A percentile compares a stretch with the other conserved stretches of the same genome.
Conservation (phyloP, 768 basidiomycete species). For the Agaricus blazei region DNA sequence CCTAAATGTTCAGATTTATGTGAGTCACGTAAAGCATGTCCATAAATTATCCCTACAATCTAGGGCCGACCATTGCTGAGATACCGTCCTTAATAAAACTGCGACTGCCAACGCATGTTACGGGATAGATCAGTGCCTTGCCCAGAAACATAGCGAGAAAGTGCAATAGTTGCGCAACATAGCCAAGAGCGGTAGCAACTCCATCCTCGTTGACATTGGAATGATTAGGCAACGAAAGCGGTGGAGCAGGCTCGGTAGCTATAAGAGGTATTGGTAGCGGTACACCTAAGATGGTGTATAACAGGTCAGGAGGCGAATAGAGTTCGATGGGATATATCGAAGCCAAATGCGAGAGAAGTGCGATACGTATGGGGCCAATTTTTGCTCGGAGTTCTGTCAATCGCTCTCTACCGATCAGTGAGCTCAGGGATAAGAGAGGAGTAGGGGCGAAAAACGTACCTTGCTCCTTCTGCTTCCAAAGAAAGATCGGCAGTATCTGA, state of each 20-base stretch:
- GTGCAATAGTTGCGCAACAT: slow-evolving; percentile 82
- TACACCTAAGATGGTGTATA: slow-evolving; percentile 81
- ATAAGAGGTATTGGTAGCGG: slow-evolving; percentile 87
- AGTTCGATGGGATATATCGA: slow-evolving; percentile 89
- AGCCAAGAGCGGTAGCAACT: slow-evolving; percentile 87
- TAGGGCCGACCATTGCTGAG: slow-evolving; percentile 90
- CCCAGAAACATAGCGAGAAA: slow-evolving; percentile 76
- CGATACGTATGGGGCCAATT: slow-evolving; percentile 51
- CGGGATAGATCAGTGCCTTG: slow-evolving; percentile 76
- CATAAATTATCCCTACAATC: slow-evolving; percentile 60
- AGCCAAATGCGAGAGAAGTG: slow-evolving; percentile 66
- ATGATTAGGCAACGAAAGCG: slow-evolving; percentile 58
- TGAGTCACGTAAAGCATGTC: background rate
- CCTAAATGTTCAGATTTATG: slow-evolving; percentile 36
- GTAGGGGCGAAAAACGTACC: slow-evolving; percentile 17
- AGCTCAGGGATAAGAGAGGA: slow-evolving; percentile 7
- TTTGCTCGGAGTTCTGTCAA: slow-evolving; percentile 42
- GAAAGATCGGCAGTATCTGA: slow-evolving; percentile 3
- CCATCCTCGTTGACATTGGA: slow-evolving; percentile 78
- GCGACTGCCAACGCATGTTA: slow-evolving; percentile 86
- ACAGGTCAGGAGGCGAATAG: slow-evolving; percentile 74
- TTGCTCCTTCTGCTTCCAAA: slow-evolving; percentile 13
- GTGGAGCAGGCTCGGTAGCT: slow-evolving; percentile 78
- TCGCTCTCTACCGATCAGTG: slow-evolving; percentile 34
- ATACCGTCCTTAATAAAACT: slow-evolving; percentile 91